Evolutionary conservation across 148 eudicot species (phyloP).

Genomic region (Silene latifolia): DNA sequence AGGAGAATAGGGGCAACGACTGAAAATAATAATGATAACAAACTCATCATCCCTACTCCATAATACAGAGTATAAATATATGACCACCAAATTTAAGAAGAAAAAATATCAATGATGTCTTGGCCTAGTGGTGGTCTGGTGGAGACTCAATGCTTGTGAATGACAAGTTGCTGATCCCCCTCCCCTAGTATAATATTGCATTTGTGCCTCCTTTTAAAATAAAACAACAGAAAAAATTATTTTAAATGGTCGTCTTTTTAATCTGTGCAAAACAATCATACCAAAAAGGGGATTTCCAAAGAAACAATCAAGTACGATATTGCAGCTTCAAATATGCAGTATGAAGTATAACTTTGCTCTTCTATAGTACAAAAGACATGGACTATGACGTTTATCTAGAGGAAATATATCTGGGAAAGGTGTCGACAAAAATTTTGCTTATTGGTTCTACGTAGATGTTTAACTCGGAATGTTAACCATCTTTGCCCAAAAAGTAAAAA

Average conservation of each 20-base stretch:
- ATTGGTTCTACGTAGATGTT: background rate
- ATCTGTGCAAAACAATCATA: background rate
- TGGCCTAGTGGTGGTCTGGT: background rate
- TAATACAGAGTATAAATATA: background rate
- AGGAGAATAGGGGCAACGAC: background rate
- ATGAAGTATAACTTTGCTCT: background rate
- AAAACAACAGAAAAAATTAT: background rate
- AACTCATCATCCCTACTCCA: background rate
- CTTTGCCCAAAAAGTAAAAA: background rate
- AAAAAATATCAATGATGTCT: background rate
- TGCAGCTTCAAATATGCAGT: background rate
- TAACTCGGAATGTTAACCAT: background rate
- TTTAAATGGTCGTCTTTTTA: background rate
- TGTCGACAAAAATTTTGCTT: background rate
- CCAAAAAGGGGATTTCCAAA: background rate
- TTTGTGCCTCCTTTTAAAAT: background rate
- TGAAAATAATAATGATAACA: background rate
- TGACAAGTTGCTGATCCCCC: background rate
- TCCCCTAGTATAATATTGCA: background rate
- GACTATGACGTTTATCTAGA: constrained; percentile 1
- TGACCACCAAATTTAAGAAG: background rate
- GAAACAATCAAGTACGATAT: background rate
- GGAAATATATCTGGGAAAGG: background rate
- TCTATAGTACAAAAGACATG: background rate
- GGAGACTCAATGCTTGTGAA: background rate